Base-by-base conservation (phyloP, 306 rosid genomes). In the Dicorynia guianensis region DNA sequence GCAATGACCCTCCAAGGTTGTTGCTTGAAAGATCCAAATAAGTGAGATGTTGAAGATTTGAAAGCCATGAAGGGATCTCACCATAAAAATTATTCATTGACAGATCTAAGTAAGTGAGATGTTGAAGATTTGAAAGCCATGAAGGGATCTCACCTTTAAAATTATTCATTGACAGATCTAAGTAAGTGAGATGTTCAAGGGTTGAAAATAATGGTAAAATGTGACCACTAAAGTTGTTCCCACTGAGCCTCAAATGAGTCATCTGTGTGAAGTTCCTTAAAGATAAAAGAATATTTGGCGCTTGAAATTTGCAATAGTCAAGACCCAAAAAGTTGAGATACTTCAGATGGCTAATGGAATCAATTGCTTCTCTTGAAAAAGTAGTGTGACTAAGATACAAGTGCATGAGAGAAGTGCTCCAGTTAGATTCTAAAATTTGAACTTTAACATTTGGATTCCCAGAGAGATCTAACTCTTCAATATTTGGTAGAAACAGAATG, bases 351-450 rank as follows among this genome's bases (percentile, higher is more conserved):
- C 62, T 43, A 4, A 71, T 43, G 1, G 79, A 72, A 40, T 49
- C 0, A 0, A 77, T 81, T 53, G 77, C 50, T 48, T 50, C 35
- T 11, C 85, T 81, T 0, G 67, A 55, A n/a, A 75, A 61, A 35
- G 8, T 0, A 0, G 76, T 61, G 0, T 0, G 0, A 38, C 49
- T 10, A 53, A 86, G 67, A 46, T 25, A 25, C 69, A 80, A 44
- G 8, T 10, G 7, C 49, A 35, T 69, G 0, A 80, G 11, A 5
- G 35, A 18, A 75, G 17, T 33, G 18, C 39, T 80, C 80, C 59
- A 60, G 30, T 80, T 80, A 1, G 79, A 67, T 13, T 68, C 67
- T 74, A 80, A 72, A 74, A 80, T 76, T 60, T 60, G 67, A n/a
- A 33, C 61, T 7, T 0, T 42, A 2, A 69, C 40, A 0, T 3